Evolutionary conservation across 208 protist species (phyloP).

Genomic region (Angomonas deanei): DNA sequence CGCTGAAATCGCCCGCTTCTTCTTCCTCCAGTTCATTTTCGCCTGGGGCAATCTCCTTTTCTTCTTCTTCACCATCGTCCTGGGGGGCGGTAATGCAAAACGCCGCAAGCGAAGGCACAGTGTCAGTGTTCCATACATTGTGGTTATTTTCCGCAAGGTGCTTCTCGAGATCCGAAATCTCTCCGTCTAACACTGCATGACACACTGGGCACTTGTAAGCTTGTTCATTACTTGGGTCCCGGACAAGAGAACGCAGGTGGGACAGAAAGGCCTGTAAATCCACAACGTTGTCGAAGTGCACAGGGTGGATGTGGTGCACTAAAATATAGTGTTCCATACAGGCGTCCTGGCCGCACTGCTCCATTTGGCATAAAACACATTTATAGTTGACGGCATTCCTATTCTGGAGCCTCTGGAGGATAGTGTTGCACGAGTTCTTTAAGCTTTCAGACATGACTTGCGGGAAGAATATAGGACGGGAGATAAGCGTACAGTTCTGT

Average conservation of each 20-base stretch:
- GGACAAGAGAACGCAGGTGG: conserved; percentile 15
- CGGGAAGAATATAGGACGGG: background rate
- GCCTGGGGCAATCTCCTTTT: conserved; percentile 13
- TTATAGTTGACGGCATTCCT: conserved; percentile 19
- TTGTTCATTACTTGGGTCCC: background rate
- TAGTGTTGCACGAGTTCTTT: conserved; percentile 37
- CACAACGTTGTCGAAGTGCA: conserved; percentile 52
- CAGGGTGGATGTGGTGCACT: conserved; percentile 30
- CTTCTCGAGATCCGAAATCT: background rate
- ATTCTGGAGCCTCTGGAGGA: conserved; percentile 44
- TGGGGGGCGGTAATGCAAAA: conserved; percentile 28
- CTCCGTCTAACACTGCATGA: conserved; percentile 8
- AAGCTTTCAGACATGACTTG: conserved; percentile 16
- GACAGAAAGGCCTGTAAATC: conserved; percentile 42
- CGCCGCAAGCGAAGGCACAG: too few relatives aligned
- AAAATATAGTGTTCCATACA: conserved; percentile 54
- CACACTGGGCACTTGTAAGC: conserved; percentile 59
- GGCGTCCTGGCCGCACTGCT: conserved; percentile 34
- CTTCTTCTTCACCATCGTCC: conserved; percentile 17
- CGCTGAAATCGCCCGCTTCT: conserved; percentile 39
- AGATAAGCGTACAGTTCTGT: background rate
- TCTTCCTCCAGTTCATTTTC: too few relatives aligned
- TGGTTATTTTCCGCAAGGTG: too few relatives aligned
- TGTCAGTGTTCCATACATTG: too few relatives aligned
- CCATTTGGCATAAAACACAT: conserved; percentile 46